A percentile compares a stretch with the other conserved stretches of the same genome.
Evolutionary conservation across 1,284 basidiomycete genomes (phyloP).

Genomic region (Cystodermella granulosa): DNA sequence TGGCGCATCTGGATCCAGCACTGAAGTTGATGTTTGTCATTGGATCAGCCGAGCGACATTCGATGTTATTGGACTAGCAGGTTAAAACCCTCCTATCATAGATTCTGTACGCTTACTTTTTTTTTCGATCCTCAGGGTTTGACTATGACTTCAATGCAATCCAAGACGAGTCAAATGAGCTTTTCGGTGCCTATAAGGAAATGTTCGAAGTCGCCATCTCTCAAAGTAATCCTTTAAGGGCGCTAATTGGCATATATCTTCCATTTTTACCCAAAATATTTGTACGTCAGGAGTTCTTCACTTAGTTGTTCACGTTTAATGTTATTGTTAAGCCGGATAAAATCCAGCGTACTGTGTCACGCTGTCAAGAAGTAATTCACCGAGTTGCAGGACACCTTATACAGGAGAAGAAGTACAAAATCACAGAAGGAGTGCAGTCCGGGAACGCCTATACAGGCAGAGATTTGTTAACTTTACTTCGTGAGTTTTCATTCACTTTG

Average conservation of each 20-base stretch:
- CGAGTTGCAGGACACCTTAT: conserved; percentile 65
- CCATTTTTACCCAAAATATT: conserved; percentile 55
- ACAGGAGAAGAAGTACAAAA: conserved; percentile 65
- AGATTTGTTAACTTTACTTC: conserved; percentile 62
- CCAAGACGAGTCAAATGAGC: conserved; percentile 66
- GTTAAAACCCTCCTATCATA: conserved; percentile 31
- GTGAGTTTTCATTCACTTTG: conserved; percentile 40
- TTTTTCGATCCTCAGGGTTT: conserved; percentile 49
- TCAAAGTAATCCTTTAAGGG: conserved; percentile 46
- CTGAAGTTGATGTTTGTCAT: conserved; percentile 59
- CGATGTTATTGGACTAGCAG: conserved; percentile 74
- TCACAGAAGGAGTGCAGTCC: conserved; percentile 50
- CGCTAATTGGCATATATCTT: conserved; percentile 54
- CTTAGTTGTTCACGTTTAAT: neutral
- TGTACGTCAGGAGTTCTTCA: conserved; percentile 41
- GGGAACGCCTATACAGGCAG: conserved; percentile 50
- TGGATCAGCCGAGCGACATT: conserved; percentile 75
- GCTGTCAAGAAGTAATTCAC: conserved; percentile 58
- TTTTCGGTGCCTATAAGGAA: conserved; percentile 71
- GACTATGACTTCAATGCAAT: conserved; percentile 76
- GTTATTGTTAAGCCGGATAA: conserved; percentile 49
- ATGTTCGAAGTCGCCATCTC: conserved; percentile 73
- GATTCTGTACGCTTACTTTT: neutral
- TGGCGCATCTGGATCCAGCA: conserved; percentile 9
- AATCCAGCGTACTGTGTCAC: conserved; percentile 45